Evolutionary conservation across 2,329 filamentous ascomycete species (phyloP), one percentile per base, ranked within the genome.

Genomic region (Talaromyces sp.): DNA sequence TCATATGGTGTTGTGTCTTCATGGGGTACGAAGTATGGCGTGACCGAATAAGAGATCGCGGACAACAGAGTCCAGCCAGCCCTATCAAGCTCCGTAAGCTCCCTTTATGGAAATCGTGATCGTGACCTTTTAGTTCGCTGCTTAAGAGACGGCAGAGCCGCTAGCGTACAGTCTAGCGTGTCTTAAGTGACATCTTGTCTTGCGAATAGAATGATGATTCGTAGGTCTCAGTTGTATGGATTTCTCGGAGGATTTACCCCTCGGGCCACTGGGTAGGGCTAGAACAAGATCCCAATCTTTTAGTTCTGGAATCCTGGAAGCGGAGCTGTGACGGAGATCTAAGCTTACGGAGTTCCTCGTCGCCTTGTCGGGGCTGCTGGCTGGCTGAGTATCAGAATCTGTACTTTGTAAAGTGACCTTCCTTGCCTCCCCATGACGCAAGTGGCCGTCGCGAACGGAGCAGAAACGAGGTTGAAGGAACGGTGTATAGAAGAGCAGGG

Each of bases 351-450:
- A 49, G 51, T 17, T 53, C 51, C 48, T 33, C 45, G 42, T 35
- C 41, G 16, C 35, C 13, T 41, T n/a, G 37, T n/a, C 35, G 19
- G 14, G 24, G 20, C n/a, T 5, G 10, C 22, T 17, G 43, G 43
- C 32, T 46, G 20, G 43, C 43, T 46, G 43, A 27, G 36, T 35
- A 9, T 46, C 30, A 19, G 19, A 6, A n/a, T 9, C 24, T 27
- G 24, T 27, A 27, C 9, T 4, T 27, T 27, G 16, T 24, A 11
- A 16, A 39, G 11, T n/a, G 27, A 22, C n/a, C 13, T 22, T 7
- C 16, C 9, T 47, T 20, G 47, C 51, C 49, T 55, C 49, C 40
- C 51, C 42, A 50, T 57, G 57, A 59, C 51, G 57, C 51, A 57
- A 47, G 57, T 59, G 51, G 51, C 49, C 54, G 16, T 42, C 24